Percentiles rank a stretch among this genome's conserved stretches.
Conservation (phyloP, 23 red algal genomes). For the Gracilaria domingensis region DNA sequence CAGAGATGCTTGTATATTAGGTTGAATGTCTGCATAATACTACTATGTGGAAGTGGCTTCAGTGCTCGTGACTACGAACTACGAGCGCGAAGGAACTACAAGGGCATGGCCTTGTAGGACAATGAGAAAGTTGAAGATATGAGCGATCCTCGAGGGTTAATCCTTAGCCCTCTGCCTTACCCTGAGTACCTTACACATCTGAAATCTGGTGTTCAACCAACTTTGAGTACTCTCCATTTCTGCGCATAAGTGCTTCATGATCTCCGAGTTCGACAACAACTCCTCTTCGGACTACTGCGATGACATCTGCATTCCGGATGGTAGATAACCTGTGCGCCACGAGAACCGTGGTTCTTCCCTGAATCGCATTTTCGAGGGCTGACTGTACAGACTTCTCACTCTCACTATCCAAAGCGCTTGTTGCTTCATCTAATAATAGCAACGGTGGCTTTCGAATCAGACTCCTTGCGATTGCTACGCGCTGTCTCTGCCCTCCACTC, state of each 20-base stretch:
- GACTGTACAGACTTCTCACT: slow-evolving; percentile 83
- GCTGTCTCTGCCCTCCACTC: slow-evolving; percentile 93
- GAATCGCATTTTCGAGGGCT: slow-evolving; percentile 72
- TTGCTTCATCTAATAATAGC: slow-evolving; percentile 89
- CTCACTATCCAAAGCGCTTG: slow-evolving; percentile 86
- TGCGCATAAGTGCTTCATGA: slow-evolving; percentile 77
- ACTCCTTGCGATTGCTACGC: slow-evolving; percentile 91
- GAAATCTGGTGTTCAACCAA: slow-evolving; percentile 65
- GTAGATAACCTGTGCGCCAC: slow-evolving; percentile 93
- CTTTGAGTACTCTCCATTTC: slow-evolving; percentile 52
- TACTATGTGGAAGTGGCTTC: too few species aligned
- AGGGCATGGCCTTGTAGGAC: too few species aligned
- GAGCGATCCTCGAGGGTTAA: too few species aligned
- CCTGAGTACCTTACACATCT: slow-evolving; percentile 50
- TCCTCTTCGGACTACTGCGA: slow-evolving; percentile 86
- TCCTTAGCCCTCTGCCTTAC: too few species aligned
- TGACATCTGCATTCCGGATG: slow-evolving; percentile 79
- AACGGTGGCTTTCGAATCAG: slow-evolving; percentile 78
- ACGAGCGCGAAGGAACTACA: too few species aligned
- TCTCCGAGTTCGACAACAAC: slow-evolving; percentile 83
- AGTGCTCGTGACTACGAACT: too few species aligned
- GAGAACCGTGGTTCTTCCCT: slow-evolving; percentile 80
- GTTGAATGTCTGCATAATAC: too few species aligned
- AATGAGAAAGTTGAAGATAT: too few species aligned
- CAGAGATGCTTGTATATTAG: too few species aligned